Base-by-base conservation (phyloP, 2,329 filamentous ascomycete genomes). In the Penicillium sp. region DNA sequence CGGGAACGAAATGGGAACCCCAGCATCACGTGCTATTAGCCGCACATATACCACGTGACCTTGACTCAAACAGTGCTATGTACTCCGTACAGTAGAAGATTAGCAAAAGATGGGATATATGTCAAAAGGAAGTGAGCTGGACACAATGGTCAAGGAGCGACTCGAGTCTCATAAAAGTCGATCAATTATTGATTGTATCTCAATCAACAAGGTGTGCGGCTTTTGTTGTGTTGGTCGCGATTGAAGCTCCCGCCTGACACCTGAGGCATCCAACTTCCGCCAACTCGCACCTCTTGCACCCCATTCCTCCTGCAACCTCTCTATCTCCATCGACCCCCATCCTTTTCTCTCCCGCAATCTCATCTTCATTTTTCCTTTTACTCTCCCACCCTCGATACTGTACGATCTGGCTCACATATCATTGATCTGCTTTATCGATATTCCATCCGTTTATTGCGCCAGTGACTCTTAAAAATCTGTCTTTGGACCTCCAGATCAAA, bases 401-500 rank as follows among this genome's bases (percentile, higher is more conserved):
- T 56, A 50, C 39, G 40, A 56, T 46, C 18, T 41, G 28, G 3
- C n/a, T 34, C 25, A 34, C 14, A 37, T 41, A 22, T 50, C 35
- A 47, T 48, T 50, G 51, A 45, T 56, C 51, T 47, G 46, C 49
- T 36, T 43, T 44, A 47, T 54, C 49, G 56, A 54, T 54, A 46
- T 48, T 27, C 36, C 41, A n/a, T 52, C 49, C 41, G 48, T 50
- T 38, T 41, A 55, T 55, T 47, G 50, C 54, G 50, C 44, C 51
- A 49, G 41, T 50, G 44, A 50, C 51, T 36, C 46, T 57, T 63
- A 61, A 67, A 64, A 66, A 61, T 68, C 63, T 69, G 64, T 68
- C 62, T 54, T 60, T 62, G 63, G 61, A 60, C 58, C 60, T 59
- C 63, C 66, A 69, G 69, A 71, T 73, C 72, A 73, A 75, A 75